phyloP scores from a whole-genome alignment of 805 yeast genomes.

The Yarrowia osloensis region DNA sequence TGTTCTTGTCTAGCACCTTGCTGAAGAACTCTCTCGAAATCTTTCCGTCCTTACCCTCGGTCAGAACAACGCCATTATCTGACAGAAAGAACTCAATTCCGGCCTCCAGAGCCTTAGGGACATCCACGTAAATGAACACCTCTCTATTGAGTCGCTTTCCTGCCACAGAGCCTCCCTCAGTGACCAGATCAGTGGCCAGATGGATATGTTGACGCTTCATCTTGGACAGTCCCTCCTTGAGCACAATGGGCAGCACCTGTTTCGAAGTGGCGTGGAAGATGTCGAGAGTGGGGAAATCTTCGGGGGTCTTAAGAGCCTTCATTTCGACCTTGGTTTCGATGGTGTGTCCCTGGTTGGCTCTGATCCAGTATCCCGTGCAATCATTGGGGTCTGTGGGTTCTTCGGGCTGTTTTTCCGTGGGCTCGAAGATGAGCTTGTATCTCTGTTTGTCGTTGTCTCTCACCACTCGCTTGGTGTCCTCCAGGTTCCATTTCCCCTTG shows the following conservation, averaged over 20 bases:
- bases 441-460: constrained; percentile 68
- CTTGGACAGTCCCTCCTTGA: constrained; percentile 57
- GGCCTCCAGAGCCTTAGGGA: constrained; percentile 49
- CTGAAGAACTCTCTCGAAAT: constrained; percentile 51
- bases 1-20: constrained; percentile 42
- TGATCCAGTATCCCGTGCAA: constrained; percentile 46
- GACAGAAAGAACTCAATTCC: constrained; percentile 60
- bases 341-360: constrained; percentile 95
- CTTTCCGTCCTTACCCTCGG: constrained; percentile 60
- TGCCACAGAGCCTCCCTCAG: constrained; percentile 54
- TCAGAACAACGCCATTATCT: constrained; percentile 71
- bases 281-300: constrained; percentile 54
- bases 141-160: constrained; percentile 69
- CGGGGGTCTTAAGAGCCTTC: constrained; percentile 42
- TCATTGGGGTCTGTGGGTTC: constrained; percentile 33
- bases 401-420: constrained; percentile 3
- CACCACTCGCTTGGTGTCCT: constrained; percentile 65
- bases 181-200: constrained; percentile 63
- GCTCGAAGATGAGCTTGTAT: constrained; percentile 49
- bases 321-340: constrained; percentile 51
- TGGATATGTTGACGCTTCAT: constrained; percentile 88
- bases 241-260: constrained; percentile 52
- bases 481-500: constrained; percentile 56
- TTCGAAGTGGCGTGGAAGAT: constrained; percentile 77
- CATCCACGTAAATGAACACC: constrained; percentile 65